These are phyloP conservation scores for Xerocomus amazonicus DNA, from an alignment of 1,284 basidiomycete genomes.

Conservation along the genomic window DNA sequence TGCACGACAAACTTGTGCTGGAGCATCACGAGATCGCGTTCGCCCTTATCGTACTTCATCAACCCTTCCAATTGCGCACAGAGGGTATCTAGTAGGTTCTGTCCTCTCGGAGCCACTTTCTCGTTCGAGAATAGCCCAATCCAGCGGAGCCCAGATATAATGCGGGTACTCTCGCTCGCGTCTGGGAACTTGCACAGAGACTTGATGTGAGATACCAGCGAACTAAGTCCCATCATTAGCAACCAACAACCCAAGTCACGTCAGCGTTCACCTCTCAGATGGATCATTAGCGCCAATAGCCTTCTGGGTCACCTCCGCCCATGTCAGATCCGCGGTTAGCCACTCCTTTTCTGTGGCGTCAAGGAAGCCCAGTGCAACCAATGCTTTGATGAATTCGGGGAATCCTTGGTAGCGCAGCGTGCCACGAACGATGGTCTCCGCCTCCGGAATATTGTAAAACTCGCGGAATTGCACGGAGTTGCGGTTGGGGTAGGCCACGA, in stretches of 20 bases:
- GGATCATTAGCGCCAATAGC: conserved; percentile 72
- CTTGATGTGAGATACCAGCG: conserved; percentile 72
- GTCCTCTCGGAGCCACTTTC: conserved; percentile 60
- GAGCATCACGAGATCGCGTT: conserved; percentile 95
- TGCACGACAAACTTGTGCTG: conserved; percentile 96
- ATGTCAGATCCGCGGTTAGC: conserved; percentile 72
- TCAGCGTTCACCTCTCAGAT: conserved; percentile 58
- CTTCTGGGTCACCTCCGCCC: conserved; percentile 81
- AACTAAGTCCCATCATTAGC: conserved; percentile 26
- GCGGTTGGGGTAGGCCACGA: conserved; percentile 97
- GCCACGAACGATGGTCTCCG: conserved; percentile 88
- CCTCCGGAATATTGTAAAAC: conserved; percentile 91
- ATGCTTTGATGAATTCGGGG: conserved; percentile 91
- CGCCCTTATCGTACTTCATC: conserved; percentile 89
- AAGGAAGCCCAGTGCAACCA: conserved; percentile 89
- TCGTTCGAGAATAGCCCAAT: conserved; percentile 87
- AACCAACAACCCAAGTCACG: not conserved
- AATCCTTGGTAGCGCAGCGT: conserved; percentile 97
- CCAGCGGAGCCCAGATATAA: conserved; percentile 88
- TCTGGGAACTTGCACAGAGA: conserved; percentile 70
- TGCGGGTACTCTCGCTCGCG: conserved; percentile 65
- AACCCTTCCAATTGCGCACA: conserved; percentile 88
- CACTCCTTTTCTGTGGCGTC: conserved; percentile 76
- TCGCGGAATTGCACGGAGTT: conserved; percentile 88
- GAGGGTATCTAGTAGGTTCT: conserved; percentile 91